phyloP scores from a whole-genome alignment of 306 rosid genomes.

The Dryas octopetala region DNA sequence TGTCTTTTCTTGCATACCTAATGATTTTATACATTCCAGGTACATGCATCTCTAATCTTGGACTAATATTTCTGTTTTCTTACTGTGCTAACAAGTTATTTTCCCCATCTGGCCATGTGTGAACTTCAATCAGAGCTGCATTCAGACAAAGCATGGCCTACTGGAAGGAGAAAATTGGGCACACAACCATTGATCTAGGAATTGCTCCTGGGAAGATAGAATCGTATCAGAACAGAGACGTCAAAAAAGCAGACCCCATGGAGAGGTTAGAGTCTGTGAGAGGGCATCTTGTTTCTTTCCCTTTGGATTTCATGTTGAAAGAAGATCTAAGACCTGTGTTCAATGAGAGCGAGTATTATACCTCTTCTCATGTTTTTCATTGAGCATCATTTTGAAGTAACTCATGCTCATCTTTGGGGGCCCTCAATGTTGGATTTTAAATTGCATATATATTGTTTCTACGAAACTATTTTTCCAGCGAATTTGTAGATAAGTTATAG shows the following conservation, averaged over 20 bases:
- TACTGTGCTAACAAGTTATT: constrained; percentile 27
- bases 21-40: constrained; percentile 87
- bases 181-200: constrained; percentile 90
- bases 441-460: not conserved
- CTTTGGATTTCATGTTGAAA: constrained; percentile 82
- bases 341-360: constrained; percentile 90
- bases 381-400: constrained; percentile 19
- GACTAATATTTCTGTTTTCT: not conserved
- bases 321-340: constrained; percentile 95
- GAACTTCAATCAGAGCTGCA: constrained; percentile 54
- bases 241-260: constrained; percentile 49
- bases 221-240: constrained; percentile 56
- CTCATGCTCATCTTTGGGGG: not conserved
- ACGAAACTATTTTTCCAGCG: not conserved
- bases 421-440: not conserved
- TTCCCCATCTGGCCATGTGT: not conserved
- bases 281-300: constrained; percentile 94
- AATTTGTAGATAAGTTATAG: not conserved
- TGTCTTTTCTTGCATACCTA: constrained; percentile 87
- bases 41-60: constrained; percentile 21
- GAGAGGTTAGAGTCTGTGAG: constrained; percentile 65
- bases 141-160: constrained; percentile 63
- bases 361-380: constrained; percentile 83
- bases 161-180: constrained; percentile 76
- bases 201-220: constrained; percentile 69